Base-by-base conservation (phyloP, 208 protist species). In the Acanthamoeba rhysodes region DNA sequence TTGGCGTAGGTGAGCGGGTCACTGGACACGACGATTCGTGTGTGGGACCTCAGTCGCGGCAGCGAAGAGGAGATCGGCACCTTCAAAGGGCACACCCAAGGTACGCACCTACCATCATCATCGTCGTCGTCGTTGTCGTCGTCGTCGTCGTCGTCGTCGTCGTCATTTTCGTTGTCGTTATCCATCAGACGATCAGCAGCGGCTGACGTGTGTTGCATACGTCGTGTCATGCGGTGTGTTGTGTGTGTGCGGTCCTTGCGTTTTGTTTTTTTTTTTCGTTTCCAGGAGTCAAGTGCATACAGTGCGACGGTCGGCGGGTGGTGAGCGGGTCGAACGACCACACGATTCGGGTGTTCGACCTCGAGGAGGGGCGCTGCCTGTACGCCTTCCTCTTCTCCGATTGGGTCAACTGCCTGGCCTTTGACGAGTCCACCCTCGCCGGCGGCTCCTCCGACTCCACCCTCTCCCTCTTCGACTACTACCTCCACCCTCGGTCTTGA, bases 321-420 rank as follows among this genome's bases (percentile, higher is more conserved):
- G 82, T 90, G 82, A 90, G 82, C 82, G 82, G 82, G 6, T 90
- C 82, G 9, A 66, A 57, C 48, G 82, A 90, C 82, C 82, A 90
- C 82, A 90, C 82, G 50, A 57, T 90, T 22, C 82, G 82, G 18
- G 82, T 90, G 55, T 90, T 90, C 27, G 82, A 90, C 14, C 53
- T 90, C 53, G 82, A 90, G 82, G 82, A 90, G 82, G 82, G 82
- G 29, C 24, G 32, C 7, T 90, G 82, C 50, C 82, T 90, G 29
- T 68, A 66, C 82, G 82, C 82, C 29, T 90, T 66, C 55, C 53
- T 57, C 53, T 90, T 90, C 55, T 90, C 55, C 53, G 82, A 90
- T 34, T 57, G 82, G 55, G 53, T 90, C 55, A 57, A 66, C 82
- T 90, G 53, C 82, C 55, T 90, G 22, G 50, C 82, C 29, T 68